Conservation (phyloP, 768 basidiomycete genomes). For the Tylopilus balloui region DNA sequence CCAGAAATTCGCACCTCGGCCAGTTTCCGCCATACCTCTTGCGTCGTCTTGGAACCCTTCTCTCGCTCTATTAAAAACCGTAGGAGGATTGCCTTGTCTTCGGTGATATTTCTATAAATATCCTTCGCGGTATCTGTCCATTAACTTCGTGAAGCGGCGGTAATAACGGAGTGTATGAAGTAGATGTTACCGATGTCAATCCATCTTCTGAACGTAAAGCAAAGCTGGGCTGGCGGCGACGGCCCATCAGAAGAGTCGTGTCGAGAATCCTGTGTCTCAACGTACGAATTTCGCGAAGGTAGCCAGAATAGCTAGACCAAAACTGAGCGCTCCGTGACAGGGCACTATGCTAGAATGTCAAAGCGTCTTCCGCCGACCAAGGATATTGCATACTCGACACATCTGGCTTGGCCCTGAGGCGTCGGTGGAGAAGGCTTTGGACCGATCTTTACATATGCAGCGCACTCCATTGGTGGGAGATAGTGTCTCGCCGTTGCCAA, state of each 20-base stretch:
- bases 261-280: slow-evolving; percentile 21
- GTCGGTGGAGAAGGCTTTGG: slow-evolving; percentile 1
- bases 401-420: slow-evolving; percentile 37
- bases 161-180: slow-evolving; percentile 5
- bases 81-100: slow-evolving; percentile 52
- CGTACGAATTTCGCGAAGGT: slow-evolving; percentile 74
- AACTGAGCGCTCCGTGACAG: slow-evolving; percentile 74
- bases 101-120: slow-evolving; percentile 61
- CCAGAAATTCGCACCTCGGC: slow-evolving; percentile 21
- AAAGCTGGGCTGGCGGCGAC: slow-evolving; percentile 57
- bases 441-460: slow-evolving; percentile 13
- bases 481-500: slow-evolving; percentile 69
- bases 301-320: slow-evolving; percentile 85
- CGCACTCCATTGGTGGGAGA: slow-evolving; percentile 64
- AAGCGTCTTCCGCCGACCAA: not conserved
- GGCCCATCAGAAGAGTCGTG: slow-evolving; percentile 20
- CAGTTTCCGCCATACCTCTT: slow-evolving; percentile 29
- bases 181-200: slow-evolving; percentile 61
- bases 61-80: slow-evolving; percentile 45
- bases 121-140: slow-evolving; percentile 57
- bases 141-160: slow-evolving; percentile 5
- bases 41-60: slow-evolving; percentile 26
- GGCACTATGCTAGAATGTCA: slow-evolving; percentile 41
- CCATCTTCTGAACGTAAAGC: slow-evolving; percentile 69
- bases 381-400: slow-evolving; percentile 44